These are phyloP conservation scores for Chaetomium tenue DNA, from an alignment of 495 filamentous ascomycete genomes.

Conservation along the genomic window DNA sequence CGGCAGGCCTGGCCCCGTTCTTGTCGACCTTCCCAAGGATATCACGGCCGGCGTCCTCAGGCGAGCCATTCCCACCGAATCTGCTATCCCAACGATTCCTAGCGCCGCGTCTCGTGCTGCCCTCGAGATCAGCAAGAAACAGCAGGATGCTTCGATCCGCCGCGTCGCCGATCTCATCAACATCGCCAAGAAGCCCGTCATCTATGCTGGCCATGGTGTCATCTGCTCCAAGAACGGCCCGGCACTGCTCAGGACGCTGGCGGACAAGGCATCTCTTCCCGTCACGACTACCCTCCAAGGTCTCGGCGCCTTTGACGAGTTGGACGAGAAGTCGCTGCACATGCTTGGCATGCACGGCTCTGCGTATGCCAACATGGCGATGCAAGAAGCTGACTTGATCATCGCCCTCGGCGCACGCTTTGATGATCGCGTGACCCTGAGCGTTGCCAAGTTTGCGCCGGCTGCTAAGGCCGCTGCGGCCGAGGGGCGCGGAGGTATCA, in stretches of 20 bases:
- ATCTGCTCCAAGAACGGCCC: conserved; percentile 64
- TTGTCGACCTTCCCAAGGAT: conserved; percentile 78
- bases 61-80: conserved; percentile 66
- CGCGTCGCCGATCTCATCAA: conserved; percentile 69
- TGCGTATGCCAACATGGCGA: conserved; percentile 75
- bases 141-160: conserved; percentile 59
- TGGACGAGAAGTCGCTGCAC: conserved; percentile 72
- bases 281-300: conserved; percentile 79
- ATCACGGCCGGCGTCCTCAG: conserved; percentile 66
- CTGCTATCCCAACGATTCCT: conserved; percentile 61
- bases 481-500: conserved; percentile 71
- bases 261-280: conserved; percentile 70
- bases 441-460: conserved; percentile 65
- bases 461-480: conserved; percentile 62
- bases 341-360: conserved; percentile 85
- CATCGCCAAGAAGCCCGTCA: conserved; percentile 70
- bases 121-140: conserved; percentile 55
- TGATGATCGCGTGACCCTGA: conserved; percentile 72
- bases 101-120: conserved; percentile 68
- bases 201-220: conserved; percentile 73
- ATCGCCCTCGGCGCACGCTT: conserved; percentile 74
- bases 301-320: conserved; percentile 72
- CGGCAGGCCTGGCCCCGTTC: conserved; percentile 72
- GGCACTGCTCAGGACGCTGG: conserved; percentile 62
- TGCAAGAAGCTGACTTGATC: conserved; percentile 76